These are phyloP conservation scores for Cordyceps cicadae DNA, from an alignment of 2,329 filamentous ascomycete species.

Conservation along the genomic window DNA sequence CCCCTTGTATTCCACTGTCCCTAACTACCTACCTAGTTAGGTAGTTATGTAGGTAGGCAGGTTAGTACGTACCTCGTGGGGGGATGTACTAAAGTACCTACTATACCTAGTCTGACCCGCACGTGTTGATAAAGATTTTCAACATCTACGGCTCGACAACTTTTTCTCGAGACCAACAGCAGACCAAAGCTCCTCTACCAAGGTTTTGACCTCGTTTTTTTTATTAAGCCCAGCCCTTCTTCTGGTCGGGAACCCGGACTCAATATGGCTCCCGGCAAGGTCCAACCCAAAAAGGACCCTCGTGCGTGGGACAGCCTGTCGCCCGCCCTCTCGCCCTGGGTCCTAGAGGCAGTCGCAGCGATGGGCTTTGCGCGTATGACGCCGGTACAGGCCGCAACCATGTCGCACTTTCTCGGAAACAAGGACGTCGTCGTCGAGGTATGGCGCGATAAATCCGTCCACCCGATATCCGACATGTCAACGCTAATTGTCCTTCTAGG, in stretches of 20 bases:
- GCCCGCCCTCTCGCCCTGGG: conserved; percentile 53
- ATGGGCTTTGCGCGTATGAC: conserved; percentile 87
- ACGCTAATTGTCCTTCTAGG: conserved; percentile 32
- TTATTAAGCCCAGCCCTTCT: neutral
- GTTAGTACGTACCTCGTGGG: no score
- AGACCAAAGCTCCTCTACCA: conserved; percentile 12
- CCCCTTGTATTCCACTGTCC: neutral
- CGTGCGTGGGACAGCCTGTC: conserved; percentile 37
- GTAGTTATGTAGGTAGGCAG: no score
- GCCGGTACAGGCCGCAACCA: conserved; percentile 86
- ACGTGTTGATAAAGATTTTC: conserved; percentile 31
- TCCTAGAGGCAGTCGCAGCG: conserved; percentile 70
- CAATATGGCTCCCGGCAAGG: conserved; percentile 26
- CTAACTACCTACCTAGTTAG: no score
- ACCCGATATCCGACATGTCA: neutral
- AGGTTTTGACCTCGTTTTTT: neutral
- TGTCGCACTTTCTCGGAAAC: conserved; percentile 80
- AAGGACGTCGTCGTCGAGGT: conserved; percentile 89
- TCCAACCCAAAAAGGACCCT: conserved; percentile 34
- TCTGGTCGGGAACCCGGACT: neutral
- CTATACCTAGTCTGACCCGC: conserved; percentile 35
- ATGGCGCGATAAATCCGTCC: neutral
- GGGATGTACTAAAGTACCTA: neutral
- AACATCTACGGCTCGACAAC: neutral
- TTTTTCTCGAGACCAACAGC: neutral